phyloP scores from a whole-genome alignment of 2,329 filamentous ascomycete genomes.

The Orbilia javanica region DNA sequence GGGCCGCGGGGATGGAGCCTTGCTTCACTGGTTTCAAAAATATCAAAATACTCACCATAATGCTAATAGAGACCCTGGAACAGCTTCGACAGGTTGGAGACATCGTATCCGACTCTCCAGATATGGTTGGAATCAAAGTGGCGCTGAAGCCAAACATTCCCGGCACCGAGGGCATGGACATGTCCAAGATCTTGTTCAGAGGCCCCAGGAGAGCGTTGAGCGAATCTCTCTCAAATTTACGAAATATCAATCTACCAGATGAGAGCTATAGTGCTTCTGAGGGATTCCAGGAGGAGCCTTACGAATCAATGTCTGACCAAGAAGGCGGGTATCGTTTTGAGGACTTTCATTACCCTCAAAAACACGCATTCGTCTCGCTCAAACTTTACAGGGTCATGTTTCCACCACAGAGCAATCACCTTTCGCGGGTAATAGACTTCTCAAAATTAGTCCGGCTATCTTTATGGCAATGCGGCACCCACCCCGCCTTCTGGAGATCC shows the following conservation, averaged over 20 bases:
- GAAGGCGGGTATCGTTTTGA: constrained; percentile 51
- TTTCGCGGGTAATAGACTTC: constrained; percentile 56
- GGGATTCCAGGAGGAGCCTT: constrained; percentile 57
- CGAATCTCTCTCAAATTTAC: constrained; percentile 51
- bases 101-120: constrained; percentile 57
- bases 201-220: constrained; percentile 47
- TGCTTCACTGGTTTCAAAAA: constrained; percentile 58
- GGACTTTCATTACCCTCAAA: constrained; percentile 58
- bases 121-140: constrained; percentile 59
- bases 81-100: constrained; percentile 56
- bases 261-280: constrained; percentile 57
- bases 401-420: constrained; percentile 55
- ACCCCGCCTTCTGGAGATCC: constrained; percentile 55
- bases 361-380: constrained; percentile 56
- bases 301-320: constrained; percentile 55
- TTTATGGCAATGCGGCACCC: constrained; percentile 56
- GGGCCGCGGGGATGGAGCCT: constrained; percentile 54
- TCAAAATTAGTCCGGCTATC: constrained; percentile 55
- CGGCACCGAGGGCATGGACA: constrained; percentile 56
- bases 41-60: constrained; percentile 57
- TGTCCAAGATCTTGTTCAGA: constrained; percentile 58
- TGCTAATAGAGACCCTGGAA: constrained; percentile 57
- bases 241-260: constrained; percentile 55
- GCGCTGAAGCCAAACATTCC: constrained; percentile 57
- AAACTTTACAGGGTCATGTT: constrained; percentile 59